phyloP scores from a whole-genome alignment of 768 basidiomycete genomes.

The Lentinula boryana region DNA sequence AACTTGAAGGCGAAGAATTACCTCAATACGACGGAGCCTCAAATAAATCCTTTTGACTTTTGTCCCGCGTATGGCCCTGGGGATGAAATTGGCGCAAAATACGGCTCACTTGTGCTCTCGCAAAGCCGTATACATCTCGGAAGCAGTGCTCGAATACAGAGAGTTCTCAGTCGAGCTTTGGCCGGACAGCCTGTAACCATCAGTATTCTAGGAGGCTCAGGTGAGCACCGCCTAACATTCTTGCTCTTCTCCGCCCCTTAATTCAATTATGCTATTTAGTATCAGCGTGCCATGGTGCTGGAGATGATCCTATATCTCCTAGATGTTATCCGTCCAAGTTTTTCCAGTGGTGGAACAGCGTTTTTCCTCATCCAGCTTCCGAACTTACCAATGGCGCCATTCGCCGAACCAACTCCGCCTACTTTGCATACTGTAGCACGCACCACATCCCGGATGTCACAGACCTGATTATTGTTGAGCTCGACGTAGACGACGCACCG shows the following conservation, averaged over 20 bases:
- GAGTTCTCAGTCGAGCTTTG: conserved; percentile 78
- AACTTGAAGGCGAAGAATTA: conserved; percentile 75
- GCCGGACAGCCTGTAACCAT: conserved; percentile 85
- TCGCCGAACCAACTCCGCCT: conserved; percentile 85
- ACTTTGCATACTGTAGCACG: conserved; percentile 90
- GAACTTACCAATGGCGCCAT: conserved; percentile 98
- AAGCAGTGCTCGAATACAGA: conserved; percentile 76
- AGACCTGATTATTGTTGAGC: conserved; percentile 92
- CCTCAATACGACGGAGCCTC: conserved; percentile 54
- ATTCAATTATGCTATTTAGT: conserved; percentile 42
- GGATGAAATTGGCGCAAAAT: conserved; percentile 73
- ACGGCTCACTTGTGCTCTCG: conserved; percentile 69
- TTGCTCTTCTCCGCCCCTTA: not conserved
- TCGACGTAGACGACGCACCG: conserved; percentile 87
- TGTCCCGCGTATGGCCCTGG: conserved; percentile 85
- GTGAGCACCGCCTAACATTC: conserved; percentile 39
- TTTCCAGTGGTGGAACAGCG: conserved; percentile 95
- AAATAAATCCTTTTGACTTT: conserved; percentile 79
- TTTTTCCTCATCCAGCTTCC: conserved; percentile 98
- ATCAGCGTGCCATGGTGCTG: conserved; percentile 90
- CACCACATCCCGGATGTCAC: conserved; percentile 93
- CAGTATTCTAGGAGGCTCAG: conserved; percentile 83
- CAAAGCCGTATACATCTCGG: conserved; percentile 75
- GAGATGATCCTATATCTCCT: conserved; percentile 81
- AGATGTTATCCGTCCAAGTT: conserved; percentile 91